Conservation (phyloP, 192 early-diverging fungal genomes). For the Coemansia sp. region DNA sequence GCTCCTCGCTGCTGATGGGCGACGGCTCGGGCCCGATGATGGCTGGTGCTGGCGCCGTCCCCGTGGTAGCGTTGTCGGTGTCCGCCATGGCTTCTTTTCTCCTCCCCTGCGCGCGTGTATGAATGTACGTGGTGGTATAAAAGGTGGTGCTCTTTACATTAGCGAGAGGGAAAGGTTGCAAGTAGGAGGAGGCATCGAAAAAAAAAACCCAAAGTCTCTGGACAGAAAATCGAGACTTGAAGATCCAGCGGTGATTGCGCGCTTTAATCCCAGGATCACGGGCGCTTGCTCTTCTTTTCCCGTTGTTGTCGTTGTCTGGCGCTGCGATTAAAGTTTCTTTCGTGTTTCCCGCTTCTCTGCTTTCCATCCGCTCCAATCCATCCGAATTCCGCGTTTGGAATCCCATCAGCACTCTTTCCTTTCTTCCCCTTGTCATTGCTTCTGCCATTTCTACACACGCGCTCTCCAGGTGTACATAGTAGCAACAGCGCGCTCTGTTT, state of each 20-base stretch:
- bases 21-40: constrained; percentile 28
- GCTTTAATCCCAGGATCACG: no score
- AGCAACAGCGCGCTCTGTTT: neutral
- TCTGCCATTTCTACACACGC: neutral
- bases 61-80: neutral
- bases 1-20: constrained; percentile 14
- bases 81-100: neutral
- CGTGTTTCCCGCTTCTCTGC: no score
- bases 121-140: neutral
- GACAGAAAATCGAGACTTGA: no score
- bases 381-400: no score
- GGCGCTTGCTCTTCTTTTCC: no score
- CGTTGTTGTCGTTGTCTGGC: no score
- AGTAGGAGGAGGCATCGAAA: neutral
- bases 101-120: neutral
- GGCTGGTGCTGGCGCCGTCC: neutral
- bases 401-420: no score
- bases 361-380: no score
- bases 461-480: neutral
- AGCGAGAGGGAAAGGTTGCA: neutral
- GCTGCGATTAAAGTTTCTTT: no score
- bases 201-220: no score
- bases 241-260: no score
- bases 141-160: neutral
- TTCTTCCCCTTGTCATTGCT: no score